phyloP scores from a whole-genome alignment of 106 monocot genomes.

The Dendrobium huoshanense region DNA sequence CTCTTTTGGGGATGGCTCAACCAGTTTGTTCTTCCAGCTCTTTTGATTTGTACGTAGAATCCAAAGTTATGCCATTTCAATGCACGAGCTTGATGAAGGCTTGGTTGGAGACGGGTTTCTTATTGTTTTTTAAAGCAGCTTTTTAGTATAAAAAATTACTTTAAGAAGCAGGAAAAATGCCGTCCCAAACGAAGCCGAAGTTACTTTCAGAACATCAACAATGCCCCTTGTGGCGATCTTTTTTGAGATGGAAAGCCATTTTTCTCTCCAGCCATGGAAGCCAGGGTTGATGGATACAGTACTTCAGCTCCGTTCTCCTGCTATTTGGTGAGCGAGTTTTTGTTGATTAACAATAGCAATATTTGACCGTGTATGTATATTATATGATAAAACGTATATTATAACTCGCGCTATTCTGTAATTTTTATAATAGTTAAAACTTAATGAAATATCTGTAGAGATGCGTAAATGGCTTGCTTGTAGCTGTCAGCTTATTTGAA shows the following conservation, averaged over 20 bases:
- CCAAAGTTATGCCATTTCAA: no score
- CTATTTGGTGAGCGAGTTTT: not conserved
- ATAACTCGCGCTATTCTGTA: not conserved
- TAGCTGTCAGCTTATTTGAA: not conserved
- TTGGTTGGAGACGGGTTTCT: no score
- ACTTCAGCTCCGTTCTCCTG: not conserved
- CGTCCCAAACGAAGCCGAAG: no score
- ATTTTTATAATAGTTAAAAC: not conserved
- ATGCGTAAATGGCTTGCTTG: not conserved
- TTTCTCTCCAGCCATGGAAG: not conserved
- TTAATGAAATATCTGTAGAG: not conserved
- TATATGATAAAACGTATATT: not conserved
- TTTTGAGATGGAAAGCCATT: no score
- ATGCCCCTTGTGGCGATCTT: no score
- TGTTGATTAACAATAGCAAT: not conserved
- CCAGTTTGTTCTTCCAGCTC: slow-evolving; percentile 87
- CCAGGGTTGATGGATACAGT: not conserved
- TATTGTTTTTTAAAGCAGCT: no score
- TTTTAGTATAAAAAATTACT: no score
- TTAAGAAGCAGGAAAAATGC: no score
- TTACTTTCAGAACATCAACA: no score
- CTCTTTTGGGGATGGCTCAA: slow-evolving; percentile 89
- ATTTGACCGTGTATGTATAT: not conserved
- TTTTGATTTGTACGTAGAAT: slow-evolving; percentile 31
- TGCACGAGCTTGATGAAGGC: no score